phyloP scores from a whole-genome alignment of 2,329 filamentous ascomycete species.

The Aspergillus sergii region DNA sequence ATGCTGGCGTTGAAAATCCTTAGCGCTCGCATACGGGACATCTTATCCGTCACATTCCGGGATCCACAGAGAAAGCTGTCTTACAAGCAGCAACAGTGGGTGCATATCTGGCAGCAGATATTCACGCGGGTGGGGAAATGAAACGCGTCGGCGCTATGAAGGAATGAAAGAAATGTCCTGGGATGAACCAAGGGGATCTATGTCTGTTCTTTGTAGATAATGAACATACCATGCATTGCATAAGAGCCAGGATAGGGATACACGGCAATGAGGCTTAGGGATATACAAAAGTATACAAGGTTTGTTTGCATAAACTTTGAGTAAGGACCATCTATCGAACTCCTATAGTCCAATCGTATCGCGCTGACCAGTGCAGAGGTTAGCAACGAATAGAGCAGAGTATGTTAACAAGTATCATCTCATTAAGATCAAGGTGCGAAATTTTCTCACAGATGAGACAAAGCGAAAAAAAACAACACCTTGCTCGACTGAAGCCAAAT shows the following conservation, averaged over 20 bases:
- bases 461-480: too few species aligned
- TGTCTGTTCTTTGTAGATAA: conserved; percentile 1
- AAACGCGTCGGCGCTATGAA: neutral
- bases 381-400: neutral
- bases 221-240: neutral
- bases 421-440: too few species aligned
- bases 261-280: neutral
- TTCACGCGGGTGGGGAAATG: conserved; percentile 51
- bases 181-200: neutral
- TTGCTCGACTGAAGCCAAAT: neutral
- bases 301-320: neutral
- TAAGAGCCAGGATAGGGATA: neutral
- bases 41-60: conserved; percentile 69
- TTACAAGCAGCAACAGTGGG: conserved; percentile 70
- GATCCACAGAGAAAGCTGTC: conserved; percentile 48
- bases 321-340: neutral
- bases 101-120: conserved; percentile 72
- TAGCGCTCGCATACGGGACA: conserved; percentile 71
- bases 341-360: neutral
- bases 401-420: neutral
- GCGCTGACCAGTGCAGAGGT: neutral
- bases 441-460: too few species aligned
- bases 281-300: neutral
- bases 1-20: conserved; percentile 87
- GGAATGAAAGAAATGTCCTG: neutral